Evolutionary conservation across 192 early-diverging fungal genomes (phyloP), one percentile per base, ranked within the genome.

Genomic region (Coemansia sp.): DNA sequence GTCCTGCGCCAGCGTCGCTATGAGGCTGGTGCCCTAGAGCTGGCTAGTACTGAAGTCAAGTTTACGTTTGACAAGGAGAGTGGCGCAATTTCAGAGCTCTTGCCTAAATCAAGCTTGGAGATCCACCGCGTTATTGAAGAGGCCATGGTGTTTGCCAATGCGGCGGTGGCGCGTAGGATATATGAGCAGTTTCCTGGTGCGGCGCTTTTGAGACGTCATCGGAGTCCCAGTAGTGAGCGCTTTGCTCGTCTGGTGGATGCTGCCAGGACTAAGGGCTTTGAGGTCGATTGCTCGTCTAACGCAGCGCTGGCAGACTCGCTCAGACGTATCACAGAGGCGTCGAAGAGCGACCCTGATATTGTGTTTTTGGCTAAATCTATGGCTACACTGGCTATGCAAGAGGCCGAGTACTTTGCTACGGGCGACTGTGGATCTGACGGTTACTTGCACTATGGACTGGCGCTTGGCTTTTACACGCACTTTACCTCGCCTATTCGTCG

Each of bases 401-500:
- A 91, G 60, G 90, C 90, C 16, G 86, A 84, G 74, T 93, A 93
- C 67, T 87, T 93, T 65, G 90, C 90, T 1, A 85, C 90, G 0
- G 88, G 90, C 16, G 73, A 77, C 16, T 78, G 76, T 46, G 75
- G 24, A 18, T 10, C 80, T 10, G 67, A 43, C 13, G 77, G 86
- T 24, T 90, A 87, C 70, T 77, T 73, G 42, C 92, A 93, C 76
- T 93, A 93, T 66, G 92, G 92, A 54, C 73, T 93, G 66, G 92
- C 92, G 1, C 72, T 91, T 44, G 89, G 87, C 7, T 89, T 83
- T 63, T 93, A 93, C 72, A 93, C 92, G n/a, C 92, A 93, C 72
- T 93, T 92, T 75, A 93, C 92, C 71, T 90, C 89, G 8, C 92
- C 92, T 5, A 93, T 93, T 70, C 91, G 92, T 63, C 85, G 92